phyloP scores from a whole-genome alignment of 345 rosid genomes.

The Aquilaria yunnanensis region DNA sequence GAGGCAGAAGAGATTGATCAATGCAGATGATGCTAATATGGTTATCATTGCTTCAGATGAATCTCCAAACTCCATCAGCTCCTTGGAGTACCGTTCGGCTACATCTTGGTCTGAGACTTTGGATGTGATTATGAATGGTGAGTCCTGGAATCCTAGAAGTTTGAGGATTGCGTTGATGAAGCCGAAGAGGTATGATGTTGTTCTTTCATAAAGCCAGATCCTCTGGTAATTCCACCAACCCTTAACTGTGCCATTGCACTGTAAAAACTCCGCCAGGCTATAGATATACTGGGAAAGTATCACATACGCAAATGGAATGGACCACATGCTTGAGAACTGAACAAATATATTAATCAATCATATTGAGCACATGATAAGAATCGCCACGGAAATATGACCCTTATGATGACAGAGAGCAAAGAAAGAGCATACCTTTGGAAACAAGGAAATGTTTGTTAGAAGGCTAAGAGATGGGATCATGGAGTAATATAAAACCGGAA shows the following conservation, averaged over 20 bases:
- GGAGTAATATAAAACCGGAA: conserved; percentile 40
- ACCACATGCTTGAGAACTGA: conserved; percentile 24
- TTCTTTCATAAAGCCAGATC: conserved; percentile 25
- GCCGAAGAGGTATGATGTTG: conserved; percentile 23
- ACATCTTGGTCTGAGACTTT: conserved; percentile 34
- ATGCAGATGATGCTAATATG: conserved; percentile 27
- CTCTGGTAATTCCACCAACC: conserved; percentile 45
- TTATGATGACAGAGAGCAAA: neutral
- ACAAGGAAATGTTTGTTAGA: conserved; percentile 48
- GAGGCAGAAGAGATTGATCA: conserved; percentile 33
- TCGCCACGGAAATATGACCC: too few species aligned
- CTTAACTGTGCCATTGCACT: conserved; percentile 17
- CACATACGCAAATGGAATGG: conserved; percentile 29
- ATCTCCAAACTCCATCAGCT: conserved; percentile 38
- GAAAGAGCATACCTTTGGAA: conserved; percentile 44
- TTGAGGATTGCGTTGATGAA: conserved; percentile 21
- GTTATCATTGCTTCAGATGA: conserved; percentile 25
- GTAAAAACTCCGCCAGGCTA: conserved; percentile 20
- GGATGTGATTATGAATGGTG: conserved; percentile 26
- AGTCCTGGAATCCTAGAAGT: conserved; percentile 26
- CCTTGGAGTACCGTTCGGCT: conserved; percentile 23
- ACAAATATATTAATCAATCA: neutral
- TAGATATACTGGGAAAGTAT: conserved; percentile 16
- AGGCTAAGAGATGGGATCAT: conserved; percentile 52
- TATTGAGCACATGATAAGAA: neutral